A percentile compares a stretch with the other conserved stretches of the same genome.
phyloP scores from a whole-genome alignment of 2,329 filamentous ascomycete species.

The Orbilia brochopaga region DNA sequence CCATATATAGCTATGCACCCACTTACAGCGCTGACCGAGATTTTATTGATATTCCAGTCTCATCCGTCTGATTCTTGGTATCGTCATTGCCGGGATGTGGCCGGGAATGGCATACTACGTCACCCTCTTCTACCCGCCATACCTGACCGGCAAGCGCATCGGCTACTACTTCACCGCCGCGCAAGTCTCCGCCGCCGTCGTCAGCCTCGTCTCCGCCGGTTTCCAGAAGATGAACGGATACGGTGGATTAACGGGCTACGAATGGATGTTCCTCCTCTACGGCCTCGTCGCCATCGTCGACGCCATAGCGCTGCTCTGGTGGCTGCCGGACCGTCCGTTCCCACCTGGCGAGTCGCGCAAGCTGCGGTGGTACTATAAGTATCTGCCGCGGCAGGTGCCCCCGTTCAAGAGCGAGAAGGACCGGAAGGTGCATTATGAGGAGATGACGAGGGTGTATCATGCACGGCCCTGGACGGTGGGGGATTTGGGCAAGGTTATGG shows the following conservation, averaged over 20 bases:
- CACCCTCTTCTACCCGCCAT: slow-evolving; percentile 88
- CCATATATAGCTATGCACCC: slow-evolving; percentile 18
- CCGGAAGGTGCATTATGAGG: slow-evolving; percentile 79
- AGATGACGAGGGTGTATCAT: slow-evolving; percentile 80
- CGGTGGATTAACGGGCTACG: slow-evolving; percentile 77
- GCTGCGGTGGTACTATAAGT: slow-evolving; percentile 62
- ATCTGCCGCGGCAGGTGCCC: slow-evolving; percentile 72
- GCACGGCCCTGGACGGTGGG: slow-evolving; percentile 72
- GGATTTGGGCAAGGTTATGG: slow-evolving; percentile 73
- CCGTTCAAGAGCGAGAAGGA: slow-evolving; percentile 74
- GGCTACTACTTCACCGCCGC: slow-evolving; percentile 88
- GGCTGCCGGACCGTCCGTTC: slow-evolving; percentile 83
- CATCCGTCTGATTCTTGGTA: slow-evolving; percentile 81
- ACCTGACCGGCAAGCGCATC: slow-evolving; percentile 83
- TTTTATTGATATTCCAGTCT: too few species aligned
- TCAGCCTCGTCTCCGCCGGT: slow-evolving; percentile 85
- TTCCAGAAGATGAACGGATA: slow-evolving; percentile 89
- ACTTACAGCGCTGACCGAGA: too few species aligned
- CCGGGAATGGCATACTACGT: slow-evolving; percentile 93
- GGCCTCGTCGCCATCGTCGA: slow-evolving; percentile 75
- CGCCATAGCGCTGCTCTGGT: slow-evolving; percentile 79
- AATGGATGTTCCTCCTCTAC: slow-evolving; percentile 92
- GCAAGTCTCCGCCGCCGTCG: slow-evolving; percentile 86
- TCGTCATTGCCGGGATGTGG: slow-evolving; percentile 93
- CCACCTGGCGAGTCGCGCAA: slow-evolving; percentile 62